Conservation (phyloP, 2,329 filamentous ascomycete genomes). For the Aciculosporium take region DNA sequence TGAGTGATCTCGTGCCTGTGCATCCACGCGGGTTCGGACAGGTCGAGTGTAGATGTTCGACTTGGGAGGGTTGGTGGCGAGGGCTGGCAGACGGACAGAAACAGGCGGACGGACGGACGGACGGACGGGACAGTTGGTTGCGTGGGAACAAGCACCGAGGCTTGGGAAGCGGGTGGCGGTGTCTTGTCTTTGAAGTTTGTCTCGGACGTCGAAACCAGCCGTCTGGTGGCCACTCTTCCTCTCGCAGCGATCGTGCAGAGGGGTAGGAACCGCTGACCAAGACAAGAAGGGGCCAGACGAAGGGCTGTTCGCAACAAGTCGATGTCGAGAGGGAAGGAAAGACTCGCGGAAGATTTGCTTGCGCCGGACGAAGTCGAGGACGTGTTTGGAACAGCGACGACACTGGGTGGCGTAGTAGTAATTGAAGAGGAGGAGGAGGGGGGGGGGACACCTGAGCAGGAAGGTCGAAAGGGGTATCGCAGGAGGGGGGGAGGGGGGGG, state of each 20-base stretch:
- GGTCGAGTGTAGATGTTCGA: constrained; percentile 1
- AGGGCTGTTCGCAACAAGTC: background rate
- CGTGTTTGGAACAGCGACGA: constrained; percentile 2
- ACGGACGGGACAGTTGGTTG: background rate
- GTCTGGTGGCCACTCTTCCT: background rate
- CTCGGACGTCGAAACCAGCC: constrained; percentile 3
- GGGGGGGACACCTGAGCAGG: background rate
- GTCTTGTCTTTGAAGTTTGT: background rate
- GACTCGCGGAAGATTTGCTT: background rate
- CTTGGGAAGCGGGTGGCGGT: background rate
- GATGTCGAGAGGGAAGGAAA: constrained; percentile 1
- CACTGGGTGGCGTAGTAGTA: background rate
- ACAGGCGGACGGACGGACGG: background rate
- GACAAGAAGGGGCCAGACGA: background rate
- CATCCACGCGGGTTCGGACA: constrained; percentile 2
- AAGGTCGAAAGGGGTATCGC: constrained; percentile 3
- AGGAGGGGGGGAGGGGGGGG: background rate
- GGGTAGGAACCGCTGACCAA: background rate
- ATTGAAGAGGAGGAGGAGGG: background rate
- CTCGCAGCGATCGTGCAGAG: background rate
- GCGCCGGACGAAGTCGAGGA: background rate
- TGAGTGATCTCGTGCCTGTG: background rate
- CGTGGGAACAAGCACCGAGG: constrained; percentile 1
- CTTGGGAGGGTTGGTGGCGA: background rate
- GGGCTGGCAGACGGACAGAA: background rate